Conservation (phyloP, 176 grass and related monocot genomes). For the Bromus sterilis region DNA sequence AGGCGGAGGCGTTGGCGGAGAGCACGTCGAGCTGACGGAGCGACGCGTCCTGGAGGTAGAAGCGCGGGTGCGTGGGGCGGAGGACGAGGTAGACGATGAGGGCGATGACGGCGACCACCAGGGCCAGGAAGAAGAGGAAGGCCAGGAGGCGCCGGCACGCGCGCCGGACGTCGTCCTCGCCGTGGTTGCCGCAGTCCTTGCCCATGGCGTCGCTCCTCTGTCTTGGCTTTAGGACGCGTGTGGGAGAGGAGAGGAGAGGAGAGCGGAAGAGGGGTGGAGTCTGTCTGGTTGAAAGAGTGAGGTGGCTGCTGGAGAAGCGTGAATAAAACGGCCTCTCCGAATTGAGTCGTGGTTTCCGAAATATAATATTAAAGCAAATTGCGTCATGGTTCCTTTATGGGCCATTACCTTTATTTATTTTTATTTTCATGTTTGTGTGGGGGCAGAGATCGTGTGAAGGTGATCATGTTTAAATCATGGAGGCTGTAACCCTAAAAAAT, state of each 20-base stretch:
- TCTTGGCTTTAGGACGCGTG: not conserved
- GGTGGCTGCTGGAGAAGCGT: not conserved
- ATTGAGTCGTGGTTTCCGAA: not conserved
- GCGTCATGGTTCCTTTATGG: not conserved
- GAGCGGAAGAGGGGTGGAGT: not conserved
- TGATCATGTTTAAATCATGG: constrained; percentile 7
- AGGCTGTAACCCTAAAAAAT: no score
- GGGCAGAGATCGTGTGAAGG: not conserved
- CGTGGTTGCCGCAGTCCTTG: constrained; percentile 65
- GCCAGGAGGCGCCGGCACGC: not conserved
- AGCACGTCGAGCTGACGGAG: constrained; percentile 33
- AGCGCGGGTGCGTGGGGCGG: constrained; percentile 69
- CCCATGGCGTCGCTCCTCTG: constrained; percentile 9
- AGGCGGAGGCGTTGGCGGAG: constrained; percentile 26
- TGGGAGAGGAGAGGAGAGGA: not conserved
- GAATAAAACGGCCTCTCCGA: not conserved
- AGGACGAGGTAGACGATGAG: constrained; percentile 64
- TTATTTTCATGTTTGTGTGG: not conserved
- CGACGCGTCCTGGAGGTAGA: constrained; percentile 68
- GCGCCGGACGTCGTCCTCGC: constrained; percentile 17
- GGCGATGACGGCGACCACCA: constrained; percentile 39
- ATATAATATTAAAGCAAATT: not conserved
- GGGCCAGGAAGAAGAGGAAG: not conserved
- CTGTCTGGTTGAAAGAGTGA: not conserved
- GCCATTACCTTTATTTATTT: not conserved